phyloP scores from a whole-genome alignment of 176 grass and related monocot species.

The Triticum timopheevii region DNA sequence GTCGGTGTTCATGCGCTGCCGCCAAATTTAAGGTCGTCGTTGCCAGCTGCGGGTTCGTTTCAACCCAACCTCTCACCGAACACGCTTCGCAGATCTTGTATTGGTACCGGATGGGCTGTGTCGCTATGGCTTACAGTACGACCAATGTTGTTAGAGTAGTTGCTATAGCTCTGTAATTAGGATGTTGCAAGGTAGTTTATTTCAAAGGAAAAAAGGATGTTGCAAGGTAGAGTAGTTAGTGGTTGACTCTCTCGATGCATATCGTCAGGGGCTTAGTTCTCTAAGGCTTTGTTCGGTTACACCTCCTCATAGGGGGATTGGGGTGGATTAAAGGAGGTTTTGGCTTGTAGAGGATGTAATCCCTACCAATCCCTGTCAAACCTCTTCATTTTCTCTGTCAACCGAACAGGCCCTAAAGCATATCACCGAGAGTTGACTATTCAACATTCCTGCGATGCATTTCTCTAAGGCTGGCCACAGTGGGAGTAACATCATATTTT shows the following conservation, averaged over 20 bases:
- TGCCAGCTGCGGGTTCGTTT: slow-evolving; percentile 12
- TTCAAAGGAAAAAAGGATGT: background rate
- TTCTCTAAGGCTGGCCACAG: too few relatives aligned
- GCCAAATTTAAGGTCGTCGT: slow-evolving; percentile 27
- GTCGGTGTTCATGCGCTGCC: slow-evolving; percentile 1
- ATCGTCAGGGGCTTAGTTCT: background rate
- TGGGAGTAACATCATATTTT: too few relatives aligned
- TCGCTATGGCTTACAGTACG: background rate
- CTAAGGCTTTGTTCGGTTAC: too few relatives aligned
- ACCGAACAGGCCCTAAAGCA: too few relatives aligned
- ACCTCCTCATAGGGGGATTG: too few relatives aligned
- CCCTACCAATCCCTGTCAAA: too few relatives aligned
- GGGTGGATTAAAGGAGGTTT: too few relatives aligned
- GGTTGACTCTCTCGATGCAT: background rate
- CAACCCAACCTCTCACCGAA: slow-evolving; percentile 18
- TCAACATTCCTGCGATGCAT: too few relatives aligned
- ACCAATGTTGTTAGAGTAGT: background rate
- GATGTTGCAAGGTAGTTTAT: background rate
- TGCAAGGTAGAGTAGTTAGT: background rate
- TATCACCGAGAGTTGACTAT: too few relatives aligned
- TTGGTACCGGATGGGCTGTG: background rate
- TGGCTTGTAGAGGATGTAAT: too few relatives aligned
- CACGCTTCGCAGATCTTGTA: background rate
- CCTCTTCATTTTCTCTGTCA: too few relatives aligned
- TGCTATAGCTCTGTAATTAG: background rate